phyloP scores from a whole-genome alignment of 306 rosid genomes.

The Lathyrus aphaca region DNA sequence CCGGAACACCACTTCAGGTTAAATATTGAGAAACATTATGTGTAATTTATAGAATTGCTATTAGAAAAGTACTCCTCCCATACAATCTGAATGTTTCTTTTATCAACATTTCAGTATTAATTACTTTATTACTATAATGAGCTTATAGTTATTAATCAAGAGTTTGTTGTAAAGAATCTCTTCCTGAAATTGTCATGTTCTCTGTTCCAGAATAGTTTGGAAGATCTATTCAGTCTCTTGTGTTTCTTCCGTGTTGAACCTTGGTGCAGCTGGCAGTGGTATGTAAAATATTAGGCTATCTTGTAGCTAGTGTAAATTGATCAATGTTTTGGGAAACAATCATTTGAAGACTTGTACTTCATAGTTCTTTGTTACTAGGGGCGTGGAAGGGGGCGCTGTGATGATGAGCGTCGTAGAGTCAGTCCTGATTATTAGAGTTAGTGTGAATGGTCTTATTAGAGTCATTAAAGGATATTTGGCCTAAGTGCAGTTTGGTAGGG shows the following conservation, averaged over 20 bases:
- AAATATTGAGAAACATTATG: not conserved
- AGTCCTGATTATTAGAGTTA: too few relatives aligned
- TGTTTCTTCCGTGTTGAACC: constrained; percentile 88
- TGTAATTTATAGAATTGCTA: not conserved
- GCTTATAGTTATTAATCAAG: constrained; percentile 1
- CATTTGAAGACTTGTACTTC: not conserved
- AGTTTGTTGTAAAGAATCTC: not conserved
- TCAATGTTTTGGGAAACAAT: not conserved
- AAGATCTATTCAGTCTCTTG: constrained; percentile 81
- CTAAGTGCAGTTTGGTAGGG: too few relatives aligned
- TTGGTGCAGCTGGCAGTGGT: constrained; percentile 92
- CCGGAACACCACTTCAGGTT: constrained; percentile 96
- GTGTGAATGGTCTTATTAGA: too few relatives aligned
- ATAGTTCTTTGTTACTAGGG: not conserved
- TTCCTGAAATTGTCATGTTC: constrained; percentile 19
- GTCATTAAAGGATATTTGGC: too few relatives aligned
- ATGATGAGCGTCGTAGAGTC: too few relatives aligned
- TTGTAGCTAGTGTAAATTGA: not conserved
- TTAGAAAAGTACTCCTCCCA: not conserved
- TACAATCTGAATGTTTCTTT: not conserved
- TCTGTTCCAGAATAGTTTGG: constrained; percentile 78
- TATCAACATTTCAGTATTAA: not conserved
- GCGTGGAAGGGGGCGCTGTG: too few relatives aligned
- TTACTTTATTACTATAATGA: constrained; percentile 10
- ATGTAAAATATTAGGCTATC: constrained; percentile 31